Percentiles rank a stretch among this genome's conserved stretches.
phyloP scores from a whole-genome alignment of 148 eudicot genomes.

The Dysphania ambrosioides region DNA sequence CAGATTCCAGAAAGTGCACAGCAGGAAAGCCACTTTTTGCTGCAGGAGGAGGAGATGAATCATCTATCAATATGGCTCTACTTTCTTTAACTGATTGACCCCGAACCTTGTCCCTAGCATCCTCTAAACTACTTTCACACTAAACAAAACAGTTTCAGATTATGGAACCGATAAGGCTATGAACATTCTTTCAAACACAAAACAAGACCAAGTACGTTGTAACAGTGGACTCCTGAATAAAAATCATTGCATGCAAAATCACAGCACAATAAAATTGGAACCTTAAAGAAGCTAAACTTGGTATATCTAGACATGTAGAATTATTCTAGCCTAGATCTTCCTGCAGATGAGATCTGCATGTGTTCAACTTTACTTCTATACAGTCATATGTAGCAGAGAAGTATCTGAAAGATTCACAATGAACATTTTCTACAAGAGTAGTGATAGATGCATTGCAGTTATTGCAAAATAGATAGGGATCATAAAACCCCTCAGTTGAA shows the following conservation, averaged over 20 bases:
- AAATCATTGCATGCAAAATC: not conserved
- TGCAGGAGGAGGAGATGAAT: no score
- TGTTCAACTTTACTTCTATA: not conserved
- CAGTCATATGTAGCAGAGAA: not conserved
- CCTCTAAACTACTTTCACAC: not conserved
- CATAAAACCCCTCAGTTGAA: slow-evolving; percentile 87
- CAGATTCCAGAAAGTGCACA: not conserved
- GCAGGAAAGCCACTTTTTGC: not conserved
- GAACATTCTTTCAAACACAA: not conserved
- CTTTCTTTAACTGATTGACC: not conserved
- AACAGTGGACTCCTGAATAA: not conserved
- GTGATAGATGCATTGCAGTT: not conserved
- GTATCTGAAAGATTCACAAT: not conserved
- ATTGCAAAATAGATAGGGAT: not conserved
- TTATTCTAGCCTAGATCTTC: no score
- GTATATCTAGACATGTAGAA: not conserved
- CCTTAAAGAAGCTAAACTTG: not conserved
- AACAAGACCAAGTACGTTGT: not conserved
- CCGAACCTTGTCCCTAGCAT: not conserved
- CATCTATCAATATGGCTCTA: not conserved
- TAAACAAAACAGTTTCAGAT: not conserved
- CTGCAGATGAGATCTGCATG: no score
- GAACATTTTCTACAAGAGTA: not conserved
- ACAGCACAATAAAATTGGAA: not conserved
- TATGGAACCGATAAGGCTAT: not conserved